Base-by-base conservation (phyloP, 2,329 filamentous ascomycete genomes). In the Akanthomyces uredinophilus region DNA sequence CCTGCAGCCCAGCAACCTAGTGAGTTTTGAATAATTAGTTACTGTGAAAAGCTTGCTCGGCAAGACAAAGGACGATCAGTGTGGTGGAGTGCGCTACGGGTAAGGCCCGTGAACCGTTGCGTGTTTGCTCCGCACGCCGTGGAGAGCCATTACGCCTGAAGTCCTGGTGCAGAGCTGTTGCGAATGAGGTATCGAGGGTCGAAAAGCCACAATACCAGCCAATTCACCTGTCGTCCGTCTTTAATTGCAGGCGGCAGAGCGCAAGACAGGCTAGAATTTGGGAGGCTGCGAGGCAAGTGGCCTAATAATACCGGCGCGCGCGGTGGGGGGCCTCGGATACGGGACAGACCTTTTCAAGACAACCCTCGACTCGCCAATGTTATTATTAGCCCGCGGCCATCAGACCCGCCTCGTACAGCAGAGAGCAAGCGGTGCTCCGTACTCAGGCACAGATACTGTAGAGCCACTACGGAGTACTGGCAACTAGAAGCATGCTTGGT, bases 281-380 rank as follows among this genome's bases (percentile, higher is more conserved):
- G n/a, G 13, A 20, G 32, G 2, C 32, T 8, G 32, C 5, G 41
- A 35, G 41, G 22, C 49, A n/a, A 27, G n/a, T 37, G 49, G 43
- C 41, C 24, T 24, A 56, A 56, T 35, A 46, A 35, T 11, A 35
- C 10, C 32, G 7, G 32, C n/a, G 32, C 32, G 11, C 41, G 27
- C 43, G 46, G 44, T 50, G 57, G 51, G 57, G 37, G 47, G 47
- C 47, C 56, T 37, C n/a, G 47, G 47, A 60, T 60, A 60, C 57
- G 57, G 57, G 57, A 60, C 47, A 51, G 35, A 60, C 35, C 32
- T 44, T 47, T 60, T 52, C 55, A 37, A 47, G 41, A 35, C 43
- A 22, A 44, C 29, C 22, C n/a, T 32, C 16, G 41, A 41, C 53
- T 51, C 27, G 18, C 27, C 49, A 35, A 35, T 41, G 35, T 13